A percentile compares a stretch with the other conserved stretches of the same genome.
Conservation (phyloP, 2,329 filamentous ascomycete species). For the Hortaea werneckii region DNA sequence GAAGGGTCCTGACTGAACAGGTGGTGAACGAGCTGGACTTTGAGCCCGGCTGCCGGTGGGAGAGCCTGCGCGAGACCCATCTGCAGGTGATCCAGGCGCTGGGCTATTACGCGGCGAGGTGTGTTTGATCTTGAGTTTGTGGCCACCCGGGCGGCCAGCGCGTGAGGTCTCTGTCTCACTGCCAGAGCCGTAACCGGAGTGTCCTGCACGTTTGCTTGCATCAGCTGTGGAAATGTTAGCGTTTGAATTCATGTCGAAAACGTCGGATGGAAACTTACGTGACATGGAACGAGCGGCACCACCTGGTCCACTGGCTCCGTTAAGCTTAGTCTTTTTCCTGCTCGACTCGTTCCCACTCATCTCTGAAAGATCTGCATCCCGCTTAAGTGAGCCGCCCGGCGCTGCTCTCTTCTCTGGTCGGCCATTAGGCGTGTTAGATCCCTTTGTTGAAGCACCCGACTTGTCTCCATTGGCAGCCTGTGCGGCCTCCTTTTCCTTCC, state of each 20-base stretch:
- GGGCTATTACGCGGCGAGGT: constrained; percentile 29
- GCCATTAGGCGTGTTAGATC: constrained; percentile 56
- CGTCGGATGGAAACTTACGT: constrained; percentile 9
- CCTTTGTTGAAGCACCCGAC: constrained; percentile 56
- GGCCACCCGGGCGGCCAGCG: constrained; percentile 36
- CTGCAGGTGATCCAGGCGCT: constrained; percentile 27
- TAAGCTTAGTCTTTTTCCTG: constrained; percentile 56
- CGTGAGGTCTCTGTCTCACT: constrained; percentile 66
- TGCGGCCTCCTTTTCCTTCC: constrained; percentile 44
- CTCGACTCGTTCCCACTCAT: constrained; percentile 84
- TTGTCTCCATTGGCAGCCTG: constrained; percentile 41
- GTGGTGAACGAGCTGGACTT: constrained; percentile 5
- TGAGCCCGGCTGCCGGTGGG: constrained; percentile 18
- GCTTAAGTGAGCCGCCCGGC: constrained; percentile 54
- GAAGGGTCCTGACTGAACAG: constrained; percentile 13
- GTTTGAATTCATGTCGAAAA: constrained; percentile 1
- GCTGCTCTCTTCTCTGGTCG: constrained; percentile 39
- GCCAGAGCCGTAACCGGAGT: constrained; percentile 44
- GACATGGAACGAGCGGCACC: constrained; percentile 15
- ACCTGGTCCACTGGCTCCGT: constrained; percentile 15
- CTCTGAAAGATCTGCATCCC: constrained; percentile 80
- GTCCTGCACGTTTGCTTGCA: constrained; percentile 9
- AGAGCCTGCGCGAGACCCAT: constrained; percentile 24
- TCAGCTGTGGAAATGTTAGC: constrained; percentile 9
- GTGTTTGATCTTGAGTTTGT: constrained; percentile 44